Base-by-base conservation (phyloP, 164 flowering plant genomes). In the Taxillus chinensis region DNA sequence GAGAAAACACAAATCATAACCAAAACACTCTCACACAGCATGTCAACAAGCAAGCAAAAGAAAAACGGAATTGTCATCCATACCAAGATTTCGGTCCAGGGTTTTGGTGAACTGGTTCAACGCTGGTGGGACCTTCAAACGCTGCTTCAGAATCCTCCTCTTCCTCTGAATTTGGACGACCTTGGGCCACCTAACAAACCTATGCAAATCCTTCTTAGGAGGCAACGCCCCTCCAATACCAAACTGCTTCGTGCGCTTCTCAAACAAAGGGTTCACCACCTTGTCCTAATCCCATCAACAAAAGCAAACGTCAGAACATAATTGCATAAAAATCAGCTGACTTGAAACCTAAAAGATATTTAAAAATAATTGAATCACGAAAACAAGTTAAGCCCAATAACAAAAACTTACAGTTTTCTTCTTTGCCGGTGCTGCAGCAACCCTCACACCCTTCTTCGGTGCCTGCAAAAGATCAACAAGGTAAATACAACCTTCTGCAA, bases 91-190 rank as follows among this genome's bases (percentile, higher is more conserved):
- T 63, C 76, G 75, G 67, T 78, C 82, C 38, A 78, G 68, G 3
- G 82, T 75, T 65, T 78, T 78, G 45, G 79, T 78, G 60, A 78
- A 78, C 63, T 78, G 82, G 64, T 78, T 78, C 53, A 75, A 27
- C n/a, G 82, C 77, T 2, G 82, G 82, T 37, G 79, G 82, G 5
- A 78, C 82, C 77, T 78, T 78, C 79, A 78, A 67, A 38, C 79
- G 39, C 63, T 78, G 82, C 74, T 64, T 78, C 15, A 78, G 77
- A 50, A 78, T 78, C 48, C 82, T 70, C 42, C 69, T 70, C 63
- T 75, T 70, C 65, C 82, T 61, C 63, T 78, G 79, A n/a, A 78
- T 73, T 5, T 64, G 75, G 57, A 78, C 75, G 37, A 58, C 68
- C 41, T 76, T 62, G 0, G 82, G 79, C 71, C 74, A 78, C 46